Base-by-base conservation (phyloP, 192 early-diverging fungal species). In the Chytriomyces sp. region DNA sequence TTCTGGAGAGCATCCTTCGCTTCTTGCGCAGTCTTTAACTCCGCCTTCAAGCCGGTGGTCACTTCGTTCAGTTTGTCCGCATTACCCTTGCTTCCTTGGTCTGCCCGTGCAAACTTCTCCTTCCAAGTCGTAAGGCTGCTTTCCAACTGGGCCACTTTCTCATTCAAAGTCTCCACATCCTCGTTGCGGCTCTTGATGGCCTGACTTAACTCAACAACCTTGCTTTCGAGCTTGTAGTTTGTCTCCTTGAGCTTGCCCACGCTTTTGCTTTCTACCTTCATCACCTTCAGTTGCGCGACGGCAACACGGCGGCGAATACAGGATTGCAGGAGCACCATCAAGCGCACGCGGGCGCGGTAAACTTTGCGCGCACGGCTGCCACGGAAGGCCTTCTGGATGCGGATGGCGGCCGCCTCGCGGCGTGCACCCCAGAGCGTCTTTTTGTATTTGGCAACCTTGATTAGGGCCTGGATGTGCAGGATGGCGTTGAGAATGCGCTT, bases 161-260 rank as follows among this genome's bases (percentile, higher is more conserved):
- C 86, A 41, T 79, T 74, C 59, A 89, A 77, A 14, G 62, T 53
- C 31, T 85, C 85, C 77, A 90, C 89, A 75, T 94, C 93, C 67
- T 93, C 84, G 66, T 86, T 85, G 70, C 85, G 81, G 58, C 78
- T 76, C 33, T 85, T 85, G 57, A 96, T 77, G 36, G 80, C 79
- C 71, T 93, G 93, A 36, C 95, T 96, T 64, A 99, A 84, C 77
- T 94, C 93, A 75, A 98, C 90, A 63, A 99, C 93, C 86, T 96
- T 98, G 83, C 87, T 90, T 80, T 99, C 98, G 3, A 99, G 82
- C 81, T 91, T 91, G 79, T 93, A 94, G 36, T 95, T 95, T 34
- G 91, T 88, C 70, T 98, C 93, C 83, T 98, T 94, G 77, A 96
- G 90, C 70, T 98, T 96, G 64, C 88, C 90, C 17, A 94, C 93